Base-by-base conservation (phyloP, 805 yeast species). In the Starmerella gropengiesseri region DNA sequence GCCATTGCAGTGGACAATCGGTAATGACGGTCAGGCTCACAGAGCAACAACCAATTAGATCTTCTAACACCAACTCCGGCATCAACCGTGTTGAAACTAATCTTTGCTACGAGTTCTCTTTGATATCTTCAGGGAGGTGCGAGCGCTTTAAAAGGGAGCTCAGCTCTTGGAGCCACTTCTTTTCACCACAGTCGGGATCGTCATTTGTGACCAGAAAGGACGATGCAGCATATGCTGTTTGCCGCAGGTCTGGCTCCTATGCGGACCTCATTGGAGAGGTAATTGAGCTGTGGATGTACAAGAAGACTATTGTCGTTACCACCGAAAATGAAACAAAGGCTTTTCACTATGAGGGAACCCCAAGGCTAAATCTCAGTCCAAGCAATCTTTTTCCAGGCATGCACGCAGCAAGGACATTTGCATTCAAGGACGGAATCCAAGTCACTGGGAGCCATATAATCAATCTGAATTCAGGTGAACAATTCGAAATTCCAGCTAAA, bases 81-180 rank as follows among this genome's bases (percentile, higher is more conserved):
- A n/a, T n/a, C n/a, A n/a, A n/a, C n/a, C n/a, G n/a, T n/a, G n/a
- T n/a, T n/a, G n/a, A n/a, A n/a, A n/a, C n/a, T n/a, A n/a, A n/a
- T n/a, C 23, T 23, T 14, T 7, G 29, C 2, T 34, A 34, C 29
- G 37, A 34, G 13, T 17, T 34, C 3, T 20, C 11, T 5, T 22
- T 21, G 1, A 23, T 34, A 7, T 14, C 21, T n/a, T 5, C 14
- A 13, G 29, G 37, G 5, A 20, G 37, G 16, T 34, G 37, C 11
- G 37, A 34, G 12, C 17, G 29, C 7, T 23, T n/a, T 13, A 34
- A 23, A 14, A 34, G 11, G n/a, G 37, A 34, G 28, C 17, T 34
- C 14, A 34, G 37, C 37, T 34, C 37, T 2, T 34, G 37, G 37
- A 23, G 37, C 20, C 37, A 34, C 14, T 17, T 11, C 17, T 34